Percentiles rank a stretch among this genome's conserved stretches.
These are phyloP conservation scores for Xylariaceae sp. DNA, from an alignment of 2,329 filamentous ascomycete species.

Conservation along the genomic window DNA sequence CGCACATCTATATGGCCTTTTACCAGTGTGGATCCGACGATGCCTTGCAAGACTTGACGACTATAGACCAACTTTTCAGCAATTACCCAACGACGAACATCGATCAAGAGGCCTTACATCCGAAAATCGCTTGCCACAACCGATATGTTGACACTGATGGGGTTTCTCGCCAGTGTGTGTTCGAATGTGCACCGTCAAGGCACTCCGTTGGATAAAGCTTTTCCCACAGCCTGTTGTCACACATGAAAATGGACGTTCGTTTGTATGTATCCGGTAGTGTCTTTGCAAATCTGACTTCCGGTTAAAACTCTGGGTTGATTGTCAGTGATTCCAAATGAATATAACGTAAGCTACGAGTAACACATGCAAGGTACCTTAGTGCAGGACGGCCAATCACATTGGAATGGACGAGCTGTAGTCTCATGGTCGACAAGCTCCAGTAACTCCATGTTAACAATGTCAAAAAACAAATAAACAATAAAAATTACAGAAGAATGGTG, in stretches of 20 bases:
- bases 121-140: slow-evolving; percentile 66
- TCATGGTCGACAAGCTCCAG: slow-evolving; percentile 63
- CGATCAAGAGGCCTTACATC: slow-evolving; percentile 49
- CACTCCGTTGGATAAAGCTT: slow-evolving; percentile 68
- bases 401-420: slow-evolving; percentile 57
- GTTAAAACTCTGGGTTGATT: slow-evolving; percentile 59
- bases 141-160: slow-evolving; percentile 61
- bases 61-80: slow-evolving; percentile 35
- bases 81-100: neutral
- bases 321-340: slow-evolving; percentile 10
- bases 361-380: slow-evolving; percentile 46
- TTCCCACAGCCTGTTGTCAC: slow-evolving; percentile 59
- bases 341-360: slow-evolving; percentile 17
- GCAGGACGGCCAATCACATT: slow-evolving; percentile 61
- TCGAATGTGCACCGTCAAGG: slow-evolving; percentile 65
- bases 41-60: slow-evolving; percentile 64
- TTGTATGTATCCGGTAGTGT: slow-evolving; percentile 69
- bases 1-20: slow-evolving; percentile 61
- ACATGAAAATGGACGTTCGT: slow-evolving; percentile 65
- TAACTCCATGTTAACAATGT: slow-evolving; percentile 51
- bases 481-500: slow-evolving; percentile 1
- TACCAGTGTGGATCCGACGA: slow-evolving; percentile 62
- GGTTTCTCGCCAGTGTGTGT: slow-evolving; percentile 71
- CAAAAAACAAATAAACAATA: slow-evolving; percentile 15
- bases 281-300: slow-evolving; percentile 67